Percentiles rank a stretch among this genome's conserved stretches.
Conservation (phyloP, 768 basidiomycete species). For the Rhodotorula kratochvilovae region DNA sequence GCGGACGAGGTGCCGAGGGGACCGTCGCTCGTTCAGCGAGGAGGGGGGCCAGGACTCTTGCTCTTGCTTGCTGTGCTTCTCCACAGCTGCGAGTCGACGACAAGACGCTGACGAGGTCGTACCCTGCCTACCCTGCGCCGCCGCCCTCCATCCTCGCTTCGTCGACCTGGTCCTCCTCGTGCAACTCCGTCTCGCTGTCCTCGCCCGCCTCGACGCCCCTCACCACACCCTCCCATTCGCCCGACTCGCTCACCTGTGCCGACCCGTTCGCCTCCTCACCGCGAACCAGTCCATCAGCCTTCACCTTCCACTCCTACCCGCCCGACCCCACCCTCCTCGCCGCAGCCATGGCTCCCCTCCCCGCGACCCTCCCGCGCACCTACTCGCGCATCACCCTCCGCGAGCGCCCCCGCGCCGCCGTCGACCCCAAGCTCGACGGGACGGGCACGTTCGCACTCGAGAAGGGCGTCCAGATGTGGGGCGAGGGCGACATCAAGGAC, state of each 20-base stretch:
- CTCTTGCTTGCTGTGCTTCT: not conserved
- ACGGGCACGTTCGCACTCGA: slow-evolving; percentile 62
- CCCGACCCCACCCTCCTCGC: not conserved
- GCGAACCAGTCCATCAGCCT: not conserved
- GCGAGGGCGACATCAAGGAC: slow-evolving; percentile 48
- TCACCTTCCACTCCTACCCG: not conserved
- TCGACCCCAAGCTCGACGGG: slow-evolving; percentile 45
- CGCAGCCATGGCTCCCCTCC: not conserved
- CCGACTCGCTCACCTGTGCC: not conserved
- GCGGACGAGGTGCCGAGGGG: too few species aligned
- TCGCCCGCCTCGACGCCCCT: not conserved
- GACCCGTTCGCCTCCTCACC: not conserved
- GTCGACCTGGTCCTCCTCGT: not conserved
- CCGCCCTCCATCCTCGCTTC: not conserved
- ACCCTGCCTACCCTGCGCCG: not conserved
- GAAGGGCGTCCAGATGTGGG: slow-evolving; percentile 38
- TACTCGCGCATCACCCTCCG: slow-evolving; percentile 59
- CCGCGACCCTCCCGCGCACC: slow-evolving; percentile 7
- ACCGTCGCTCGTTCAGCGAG: too few species aligned
- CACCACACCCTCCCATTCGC: not conserved
- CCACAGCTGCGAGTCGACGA: not conserved
- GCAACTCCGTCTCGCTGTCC: not conserved
- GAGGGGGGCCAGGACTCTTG: too few species aligned
- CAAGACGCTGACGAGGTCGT: not conserved
- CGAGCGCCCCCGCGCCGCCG: slow-evolving; percentile 64